Conservation (phyloP, 2,329 filamentous ascomycete species). For the Colletotrichum simmondsii region DNA sequence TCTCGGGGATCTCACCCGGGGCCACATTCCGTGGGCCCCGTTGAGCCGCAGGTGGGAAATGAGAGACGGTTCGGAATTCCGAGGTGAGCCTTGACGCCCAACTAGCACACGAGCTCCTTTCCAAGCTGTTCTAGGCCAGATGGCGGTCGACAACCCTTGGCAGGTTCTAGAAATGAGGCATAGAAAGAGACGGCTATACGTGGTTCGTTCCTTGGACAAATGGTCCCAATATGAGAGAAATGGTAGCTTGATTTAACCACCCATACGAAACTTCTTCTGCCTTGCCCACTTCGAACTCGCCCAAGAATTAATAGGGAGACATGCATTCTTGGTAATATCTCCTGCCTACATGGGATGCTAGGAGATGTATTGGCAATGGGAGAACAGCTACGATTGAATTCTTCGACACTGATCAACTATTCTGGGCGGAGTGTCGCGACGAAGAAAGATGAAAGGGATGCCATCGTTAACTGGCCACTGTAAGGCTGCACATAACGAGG, state of each 20-base stretch:
- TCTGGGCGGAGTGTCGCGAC: background rate
- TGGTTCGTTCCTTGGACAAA: background rate
- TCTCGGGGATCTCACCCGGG: background rate
- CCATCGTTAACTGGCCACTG: background rate
- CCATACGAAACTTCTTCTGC: background rate
- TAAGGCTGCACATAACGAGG: background rate
- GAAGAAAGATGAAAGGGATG: background rate
- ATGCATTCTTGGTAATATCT: background rate
- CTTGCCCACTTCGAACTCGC: background rate
- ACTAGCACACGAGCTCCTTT: background rate
- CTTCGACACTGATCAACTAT: too few species aligned
- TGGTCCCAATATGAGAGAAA: background rate
- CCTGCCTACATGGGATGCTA: background rate
- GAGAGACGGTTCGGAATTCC: background rate
- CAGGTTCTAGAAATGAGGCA: background rate
- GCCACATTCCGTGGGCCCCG: conserved; percentile 11
- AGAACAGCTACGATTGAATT: too few species aligned
- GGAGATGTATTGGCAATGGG: background rate
- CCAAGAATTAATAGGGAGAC: background rate
- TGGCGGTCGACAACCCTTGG: background rate
- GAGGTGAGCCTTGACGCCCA: background rate
- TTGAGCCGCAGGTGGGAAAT: conserved; percentile 12
- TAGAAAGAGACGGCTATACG: background rate
- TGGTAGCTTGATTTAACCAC: background rate
- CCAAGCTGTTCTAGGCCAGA: background rate